A percentile compares a stretch with the other conserved stretches of the same genome.
phyloP scores from a whole-genome alignment of 805 yeast genomes.

The Saturnispora quitensis region DNA sequence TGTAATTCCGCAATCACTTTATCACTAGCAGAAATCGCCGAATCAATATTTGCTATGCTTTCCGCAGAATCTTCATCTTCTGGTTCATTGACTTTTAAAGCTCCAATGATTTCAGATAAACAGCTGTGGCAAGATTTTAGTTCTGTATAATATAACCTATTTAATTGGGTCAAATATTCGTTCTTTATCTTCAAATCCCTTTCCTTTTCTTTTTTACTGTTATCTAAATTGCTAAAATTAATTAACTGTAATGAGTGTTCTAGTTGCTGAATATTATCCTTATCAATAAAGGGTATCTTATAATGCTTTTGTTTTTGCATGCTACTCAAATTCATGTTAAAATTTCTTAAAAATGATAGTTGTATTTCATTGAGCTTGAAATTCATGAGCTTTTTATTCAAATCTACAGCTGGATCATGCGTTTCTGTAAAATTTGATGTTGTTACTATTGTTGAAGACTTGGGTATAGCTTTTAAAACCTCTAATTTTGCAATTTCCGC shows the following conservation, averaged over 20 bases:
- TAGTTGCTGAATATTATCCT: conserved; percentile 19
- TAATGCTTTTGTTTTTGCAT: conserved; percentile 12
- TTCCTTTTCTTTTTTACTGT: conserved; percentile 6
- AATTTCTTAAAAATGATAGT: conserved; percentile 18
- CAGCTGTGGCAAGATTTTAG: conserved; percentile 23
- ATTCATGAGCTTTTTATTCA: neutral
- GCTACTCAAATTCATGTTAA: conserved; percentile 16
- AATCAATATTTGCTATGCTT: conserved; percentile 9
- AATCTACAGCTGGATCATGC: neutral
- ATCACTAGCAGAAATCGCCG: conserved; percentile 3
- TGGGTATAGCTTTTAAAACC: neutral
- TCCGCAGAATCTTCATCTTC: conserved; percentile 5
- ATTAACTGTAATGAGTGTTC: conserved; percentile 26
- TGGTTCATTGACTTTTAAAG: conserved; percentile 5
- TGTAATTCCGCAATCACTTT: conserved; percentile 22
- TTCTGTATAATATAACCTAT: conserved; percentile 24
- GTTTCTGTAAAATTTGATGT: neutral
- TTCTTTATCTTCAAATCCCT: conserved; percentile 26
- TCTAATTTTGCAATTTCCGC: conserved; percentile 19
- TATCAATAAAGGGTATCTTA: conserved; percentile 21
- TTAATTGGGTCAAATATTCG: conserved; percentile 20
- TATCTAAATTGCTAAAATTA: conserved; percentile 20
- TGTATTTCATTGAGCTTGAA: conserved; percentile 4
- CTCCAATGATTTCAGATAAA: conserved; percentile 15
- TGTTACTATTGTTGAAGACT: neutral